A percentile compares a stretch with the other conserved stretches of the same genome.
phyloP scores from a whole-genome alignment of 2,329 filamentous ascomycete species.

The Exophiala sp. region DNA sequence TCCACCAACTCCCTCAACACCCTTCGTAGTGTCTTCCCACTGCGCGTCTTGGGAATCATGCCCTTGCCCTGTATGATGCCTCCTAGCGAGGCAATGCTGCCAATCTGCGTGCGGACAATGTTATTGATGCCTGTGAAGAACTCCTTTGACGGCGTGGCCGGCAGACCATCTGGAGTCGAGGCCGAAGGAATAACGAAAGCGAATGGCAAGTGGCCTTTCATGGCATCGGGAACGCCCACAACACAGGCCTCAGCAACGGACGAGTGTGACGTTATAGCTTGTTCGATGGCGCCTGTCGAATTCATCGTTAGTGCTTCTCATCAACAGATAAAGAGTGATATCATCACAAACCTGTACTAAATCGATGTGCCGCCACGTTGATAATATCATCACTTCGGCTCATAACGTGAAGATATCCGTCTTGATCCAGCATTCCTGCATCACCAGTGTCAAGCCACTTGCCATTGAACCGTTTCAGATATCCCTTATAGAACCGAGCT shows the following conservation, averaged over 20 bases:
- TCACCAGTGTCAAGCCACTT: constrained; percentile 90
- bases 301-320: constrained; percentile 7
- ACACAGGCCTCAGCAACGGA: constrained; percentile 79
- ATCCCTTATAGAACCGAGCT: constrained; percentile 79
- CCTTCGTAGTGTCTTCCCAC: constrained; percentile 83
- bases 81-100: constrained; percentile 78
- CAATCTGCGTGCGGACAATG: constrained; percentile 75
- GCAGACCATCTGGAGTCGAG: constrained; percentile 39
- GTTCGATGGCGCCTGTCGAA: constrained; percentile 72
- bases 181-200: constrained; percentile 68
- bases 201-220: constrained; percentile 90
- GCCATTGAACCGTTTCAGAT: constrained; percentile 75
- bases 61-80: constrained; percentile 80
- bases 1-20: constrained; percentile 81
- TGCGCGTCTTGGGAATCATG: constrained; percentile 88
- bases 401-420: constrained; percentile 65
- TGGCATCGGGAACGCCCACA: constrained; percentile 75
- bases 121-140: constrained; percentile 45
- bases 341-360: constrained; percentile 69
- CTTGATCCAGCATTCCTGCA: constrained; percentile 76
- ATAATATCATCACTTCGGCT: constrained; percentile 77
- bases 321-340: neutral
- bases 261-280: constrained; percentile 80
- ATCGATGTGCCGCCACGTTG: constrained; percentile 89
- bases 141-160: constrained; percentile 37